Conservation (phyloP, 1,284 basidiomycete genomes). For the Ganoderma lucidum region DNA sequence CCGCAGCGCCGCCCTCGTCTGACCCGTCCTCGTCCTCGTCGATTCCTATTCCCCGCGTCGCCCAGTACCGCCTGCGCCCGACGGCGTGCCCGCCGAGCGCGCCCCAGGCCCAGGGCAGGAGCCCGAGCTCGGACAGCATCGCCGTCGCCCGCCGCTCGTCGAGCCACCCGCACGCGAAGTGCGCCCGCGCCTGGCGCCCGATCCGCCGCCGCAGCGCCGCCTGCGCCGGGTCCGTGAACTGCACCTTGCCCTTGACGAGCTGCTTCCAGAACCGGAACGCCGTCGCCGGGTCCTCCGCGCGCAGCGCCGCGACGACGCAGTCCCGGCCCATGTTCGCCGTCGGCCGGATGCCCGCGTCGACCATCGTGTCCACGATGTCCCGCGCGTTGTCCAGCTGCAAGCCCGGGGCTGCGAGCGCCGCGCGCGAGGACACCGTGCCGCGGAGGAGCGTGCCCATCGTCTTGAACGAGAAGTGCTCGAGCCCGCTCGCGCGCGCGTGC, state of each 20-base stretch:
- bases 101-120: no score
- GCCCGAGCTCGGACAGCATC: constrained; percentile 48
- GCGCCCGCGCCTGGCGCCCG: constrained; percentile 42
- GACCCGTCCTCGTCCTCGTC: not conserved
- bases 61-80: constrained; percentile 14
- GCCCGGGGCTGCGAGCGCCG: constrained; percentile 35
- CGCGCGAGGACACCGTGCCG: constrained; percentile 44
- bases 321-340: constrained; percentile 57
- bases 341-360: constrained; percentile 45
- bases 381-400: constrained; percentile 52
- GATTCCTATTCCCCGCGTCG: constrained; percentile 4
- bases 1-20: not conserved
- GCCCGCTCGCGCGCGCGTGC: constrained; percentile 46
- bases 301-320: constrained; percentile 59
- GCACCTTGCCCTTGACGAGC: constrained; percentile 54
- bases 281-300: constrained; percentile 53
- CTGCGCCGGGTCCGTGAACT: constrained; percentile 60
- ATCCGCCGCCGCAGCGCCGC: constrained; percentile 50
- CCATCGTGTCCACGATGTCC: constrained; percentile 50
- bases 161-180: constrained; percentile 43
- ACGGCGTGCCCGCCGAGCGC: constrained; percentile 8
- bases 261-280: constrained; percentile 69
- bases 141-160: constrained; percentile 33
- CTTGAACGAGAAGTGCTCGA: constrained; percentile 51
- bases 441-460: constrained; percentile 58